phyloP scores from a whole-genome alignment of 305 asterid species.

The Fraxinus platypoda region DNA sequence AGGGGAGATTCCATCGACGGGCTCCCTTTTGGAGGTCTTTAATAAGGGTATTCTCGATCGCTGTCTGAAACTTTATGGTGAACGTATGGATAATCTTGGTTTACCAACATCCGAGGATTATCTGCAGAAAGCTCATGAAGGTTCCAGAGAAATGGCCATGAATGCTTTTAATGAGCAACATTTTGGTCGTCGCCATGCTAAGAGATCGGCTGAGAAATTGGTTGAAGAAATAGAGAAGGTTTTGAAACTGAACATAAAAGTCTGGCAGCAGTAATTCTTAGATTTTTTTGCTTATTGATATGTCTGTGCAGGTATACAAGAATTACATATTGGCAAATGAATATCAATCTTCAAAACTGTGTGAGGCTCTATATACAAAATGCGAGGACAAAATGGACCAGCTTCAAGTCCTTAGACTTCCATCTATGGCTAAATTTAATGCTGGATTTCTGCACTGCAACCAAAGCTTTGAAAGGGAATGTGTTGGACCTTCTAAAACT shows the following conservation, averaged over 20 bases:
- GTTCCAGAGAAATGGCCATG: slow-evolving; percentile 58
- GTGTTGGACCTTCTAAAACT: slow-evolving; percentile 88
- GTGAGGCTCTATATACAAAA: slow-evolving; percentile 71
- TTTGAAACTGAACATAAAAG: slow-evolving; percentile 8
- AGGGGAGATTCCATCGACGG: slow-evolving; percentile 99
- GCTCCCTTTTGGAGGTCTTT: slow-evolving; percentile 94
- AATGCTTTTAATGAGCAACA: slow-evolving; percentile 82
- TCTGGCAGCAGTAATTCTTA: slow-evolving; percentile 3
- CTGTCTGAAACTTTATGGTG: slow-evolving; percentile 66
- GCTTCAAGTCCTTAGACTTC: slow-evolving; percentile 94
- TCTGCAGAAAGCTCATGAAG: slow-evolving; percentile 64
- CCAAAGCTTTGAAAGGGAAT: slow-evolving; percentile 77
- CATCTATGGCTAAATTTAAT: slow-evolving; percentile 96
- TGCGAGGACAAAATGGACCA: slow-evolving; percentile 99
- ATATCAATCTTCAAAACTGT: slow-evolving; percentile 82
- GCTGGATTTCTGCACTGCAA: slow-evolving; percentile 95
- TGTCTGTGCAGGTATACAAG: slow-evolving; percentile 63
- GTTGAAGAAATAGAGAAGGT: slow-evolving; percentile 86
- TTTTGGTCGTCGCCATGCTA: slow-evolving; percentile 95
- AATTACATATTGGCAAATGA: slow-evolving; percentile 68
- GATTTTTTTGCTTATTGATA: slow-evolving; percentile 29
- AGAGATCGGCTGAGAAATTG: slow-evolving; percentile 73
- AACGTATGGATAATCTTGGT: slow-evolving; percentile 47
- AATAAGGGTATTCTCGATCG: slow-evolving; percentile 86
- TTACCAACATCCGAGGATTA: slow-evolving; percentile 66